A percentile compares a stretch with the other conserved stretches of the same genome.
Evolutionary conservation across 192 early-diverging fungal genomes (phyloP).

Genomic region (Linnemannia elongata): DNA sequence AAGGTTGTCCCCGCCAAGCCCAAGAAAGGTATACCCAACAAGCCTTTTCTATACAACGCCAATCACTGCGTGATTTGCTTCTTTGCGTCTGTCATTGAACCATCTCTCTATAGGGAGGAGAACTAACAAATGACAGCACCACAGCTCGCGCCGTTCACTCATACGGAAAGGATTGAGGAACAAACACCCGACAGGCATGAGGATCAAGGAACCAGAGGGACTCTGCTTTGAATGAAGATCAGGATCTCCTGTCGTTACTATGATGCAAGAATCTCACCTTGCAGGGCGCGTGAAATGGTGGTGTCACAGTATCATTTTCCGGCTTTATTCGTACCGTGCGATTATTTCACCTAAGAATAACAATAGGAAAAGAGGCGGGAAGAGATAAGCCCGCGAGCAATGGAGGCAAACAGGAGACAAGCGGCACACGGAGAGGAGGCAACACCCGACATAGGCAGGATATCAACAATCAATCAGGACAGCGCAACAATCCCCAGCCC

Average conservation of each 20-base stretch:
- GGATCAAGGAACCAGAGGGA: not conserved
- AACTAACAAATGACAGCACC: no score
- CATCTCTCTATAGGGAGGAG: not conserved
- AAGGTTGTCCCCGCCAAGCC: slow-evolving; percentile 15
- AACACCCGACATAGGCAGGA: not conserved
- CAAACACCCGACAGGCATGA: not conserved
- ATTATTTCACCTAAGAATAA: not conserved
- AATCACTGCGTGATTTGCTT: not conserved
- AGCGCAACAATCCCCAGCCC: not conserved
- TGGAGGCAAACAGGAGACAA: no score
- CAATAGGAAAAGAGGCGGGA: not conserved
- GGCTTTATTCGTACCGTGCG: not conserved
- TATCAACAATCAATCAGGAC: not conserved
- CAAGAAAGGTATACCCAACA: slow-evolving; percentile 23
- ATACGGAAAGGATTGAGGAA: not conserved
- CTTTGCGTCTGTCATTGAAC: not conserved
- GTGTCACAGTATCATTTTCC: not conserved
- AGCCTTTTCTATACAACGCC: not conserved
- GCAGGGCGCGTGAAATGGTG: not conserved
- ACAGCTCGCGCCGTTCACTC: not conserved
- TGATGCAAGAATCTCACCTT: not conserved
- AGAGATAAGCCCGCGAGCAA: no score
- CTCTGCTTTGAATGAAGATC: not conserved
- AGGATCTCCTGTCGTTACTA: not conserved
- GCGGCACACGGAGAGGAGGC: no score